Base-by-base conservation (phyloP, 225 moss, liverwort and hornwort species). In the Neckera pumila region DNA sequence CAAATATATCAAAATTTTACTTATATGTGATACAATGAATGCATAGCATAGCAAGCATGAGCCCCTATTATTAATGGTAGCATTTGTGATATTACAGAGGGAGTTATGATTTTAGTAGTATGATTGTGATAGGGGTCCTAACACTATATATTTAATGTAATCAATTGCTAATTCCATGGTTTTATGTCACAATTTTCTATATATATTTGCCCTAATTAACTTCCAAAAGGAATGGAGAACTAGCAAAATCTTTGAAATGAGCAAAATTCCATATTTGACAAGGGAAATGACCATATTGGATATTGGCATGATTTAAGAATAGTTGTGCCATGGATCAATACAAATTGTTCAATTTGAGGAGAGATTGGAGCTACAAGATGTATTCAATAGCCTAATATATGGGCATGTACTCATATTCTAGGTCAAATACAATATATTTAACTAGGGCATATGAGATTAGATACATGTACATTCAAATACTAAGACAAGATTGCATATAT, bases 241-340 rank as follows among this genome's bases (percentile, higher is more conserved):
- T 17, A 72, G 16, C 3, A 17, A 0, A 43, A 2, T 72, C 5
- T 1, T 43, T 16, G 9, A 42, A 42, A 38, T 69, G 69, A 16
- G 4, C 2, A 72, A 2, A 27, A 43, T 27, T 17, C 3, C 43
- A 43, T 69, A 69, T 14, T 69, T 23, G 14, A 69, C 4, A n/a
- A 67, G 2, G 21, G 0, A 11, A 65, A 65, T 34, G 20, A 36
- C 3, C 1, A 1, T 36, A 36, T 34, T 22, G 4, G 22, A 40
- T 14, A 40, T 40, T 38, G 15, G 16, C 4, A 25, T 22, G 14
- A 9, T 14, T 1, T 42, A 40, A 9, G 26, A 42, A 26, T 25
- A 42, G 3, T 40, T 70, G 40, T 33, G 5, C 0, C 3, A 3
- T 4, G 0, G 4, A 42, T 72, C 9, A 2, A 72, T 72, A 3